phyloP scores from a whole-genome alignment of 768 basidiomycete species.

The Lactarius indigo region DNA sequence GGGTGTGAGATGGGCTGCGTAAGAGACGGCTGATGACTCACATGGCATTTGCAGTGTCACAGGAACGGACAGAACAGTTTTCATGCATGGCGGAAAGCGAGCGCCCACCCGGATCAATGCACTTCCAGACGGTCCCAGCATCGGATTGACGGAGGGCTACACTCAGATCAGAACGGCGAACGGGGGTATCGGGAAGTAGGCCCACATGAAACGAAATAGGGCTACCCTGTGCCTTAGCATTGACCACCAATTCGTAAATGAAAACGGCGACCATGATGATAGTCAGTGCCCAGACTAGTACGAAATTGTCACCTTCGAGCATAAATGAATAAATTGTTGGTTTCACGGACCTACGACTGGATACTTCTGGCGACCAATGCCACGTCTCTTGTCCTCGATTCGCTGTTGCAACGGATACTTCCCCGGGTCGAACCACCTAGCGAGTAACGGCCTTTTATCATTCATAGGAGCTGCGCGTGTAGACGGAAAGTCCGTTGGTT shows the following conservation, averaged over 20 bases:
- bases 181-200: neutral
- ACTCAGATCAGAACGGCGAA: neutral
- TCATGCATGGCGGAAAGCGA: constrained; percentile 93
- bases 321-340: neutral
- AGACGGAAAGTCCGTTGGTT: neutral
- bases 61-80: constrained; percentile 54
- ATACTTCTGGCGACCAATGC: constrained; percentile 76
- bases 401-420: constrained; percentile 68
- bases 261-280: constrained; percentile 67
- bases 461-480: neutral
- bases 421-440: constrained; percentile 16
- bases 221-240: constrained; percentile 70
- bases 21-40: constrained; percentile 29
- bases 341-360: constrained; percentile 65
- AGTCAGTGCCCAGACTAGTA: constrained; percentile 60
- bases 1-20: constrained; percentile 2
- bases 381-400: constrained; percentile 84
- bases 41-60: constrained; percentile 56
- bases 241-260: constrained; percentile 82
- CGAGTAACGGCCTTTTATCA: constrained; percentile 4
- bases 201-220: constrained; percentile 81
- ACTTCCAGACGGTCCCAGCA: constrained; percentile 86
- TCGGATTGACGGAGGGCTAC: constrained; percentile 78
- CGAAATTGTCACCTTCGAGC: constrained; percentile 23
- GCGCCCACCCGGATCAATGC: constrained; percentile 87